A percentile compares a stretch with the other conserved stretches of the same genome.
phyloP scores from a whole-genome alignment of 257 asterid species.

The Solanum pennellii region DNA sequence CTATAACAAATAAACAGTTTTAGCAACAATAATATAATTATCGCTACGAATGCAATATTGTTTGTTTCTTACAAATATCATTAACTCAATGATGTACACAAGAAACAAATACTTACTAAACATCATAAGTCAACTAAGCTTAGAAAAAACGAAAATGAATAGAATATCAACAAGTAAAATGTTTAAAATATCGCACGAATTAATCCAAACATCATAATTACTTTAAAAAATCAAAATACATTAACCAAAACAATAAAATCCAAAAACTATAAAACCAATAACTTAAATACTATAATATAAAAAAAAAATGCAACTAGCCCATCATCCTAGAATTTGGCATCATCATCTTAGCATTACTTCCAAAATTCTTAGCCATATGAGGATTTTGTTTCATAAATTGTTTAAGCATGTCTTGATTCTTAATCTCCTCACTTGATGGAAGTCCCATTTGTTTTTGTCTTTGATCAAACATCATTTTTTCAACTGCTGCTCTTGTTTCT shows the following conservation, averaged over 20 bases:
- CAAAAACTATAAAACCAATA: not conserved
- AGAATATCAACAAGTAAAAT: not conserved
- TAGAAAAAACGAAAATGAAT: too few species aligned
- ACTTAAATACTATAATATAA: not conserved
- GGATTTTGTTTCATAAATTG: constrained; percentile 37
- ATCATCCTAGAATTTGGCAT: not conserved
- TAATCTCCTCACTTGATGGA: constrained; percentile 66
- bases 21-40: too few species aligned
- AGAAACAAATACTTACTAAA: too few species aligned
- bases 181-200: not conserved
- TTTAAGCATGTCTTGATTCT: constrained; percentile 55
- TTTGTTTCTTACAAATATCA: too few species aligned
- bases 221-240: too few species aligned
- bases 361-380: not conserved
- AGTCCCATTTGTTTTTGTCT: constrained; percentile 69
- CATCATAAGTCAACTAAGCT: too few species aligned
- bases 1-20: too few species aligned
- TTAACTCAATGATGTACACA: too few species aligned
- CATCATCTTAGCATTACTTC: not conserved
- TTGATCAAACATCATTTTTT: constrained; percentile 81
- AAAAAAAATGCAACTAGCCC: not conserved
- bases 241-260: not conserved
- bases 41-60: too few species aligned
- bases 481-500: constrained; percentile 70
- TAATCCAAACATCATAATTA: not conserved